Conservation (phyloP, 2,329 filamentous ascomycete species). For the Trichoderma aggressivum region DNA sequence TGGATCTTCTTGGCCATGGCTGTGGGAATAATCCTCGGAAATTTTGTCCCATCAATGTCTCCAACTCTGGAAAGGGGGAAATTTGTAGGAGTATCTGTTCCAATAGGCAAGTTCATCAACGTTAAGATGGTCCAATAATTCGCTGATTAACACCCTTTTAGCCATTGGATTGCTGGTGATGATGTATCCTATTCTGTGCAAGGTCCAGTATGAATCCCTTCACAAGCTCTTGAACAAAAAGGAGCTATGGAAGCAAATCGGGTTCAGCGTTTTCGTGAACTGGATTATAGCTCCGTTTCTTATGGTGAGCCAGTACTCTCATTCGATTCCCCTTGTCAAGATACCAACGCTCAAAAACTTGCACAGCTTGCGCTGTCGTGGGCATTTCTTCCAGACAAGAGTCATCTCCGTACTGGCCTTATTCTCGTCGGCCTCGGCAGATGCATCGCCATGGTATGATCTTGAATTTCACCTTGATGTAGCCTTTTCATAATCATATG, state of each 20-base stretch:
- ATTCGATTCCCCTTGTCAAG: too few relatives aligned
- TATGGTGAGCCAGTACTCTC: constrained; percentile 55
- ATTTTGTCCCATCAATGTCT: constrained; percentile 64
- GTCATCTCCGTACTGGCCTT: constrained; percentile 60
- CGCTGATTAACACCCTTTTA: constrained; percentile 28
- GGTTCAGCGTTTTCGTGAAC: constrained; percentile 72
- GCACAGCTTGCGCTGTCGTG: constrained; percentile 63
- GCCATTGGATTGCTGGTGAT: constrained; percentile 80
- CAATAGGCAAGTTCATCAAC: constrained; percentile 51
- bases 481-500: not conserved
- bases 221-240: constrained; percentile 61
- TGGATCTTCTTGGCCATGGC: constrained; percentile 81
- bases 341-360: not conserved
- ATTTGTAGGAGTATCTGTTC: constrained; percentile 67
- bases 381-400: constrained; percentile 61
- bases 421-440: constrained; percentile 80
- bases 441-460: constrained; percentile 79
- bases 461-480: not conserved
- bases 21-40: constrained; percentile 70
- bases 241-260: constrained; percentile 74
- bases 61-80: constrained; percentile 64
- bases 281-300: constrained; percentile 80
- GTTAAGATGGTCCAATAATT: not conserved
- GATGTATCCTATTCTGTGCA: constrained; percentile 94
- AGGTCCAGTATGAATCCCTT: constrained; percentile 73